These are phyloP conservation scores for Aspergillus nanangensis DNA, from an alignment of 495 filamentous ascomycete species.

Conservation along the genomic window DNA sequence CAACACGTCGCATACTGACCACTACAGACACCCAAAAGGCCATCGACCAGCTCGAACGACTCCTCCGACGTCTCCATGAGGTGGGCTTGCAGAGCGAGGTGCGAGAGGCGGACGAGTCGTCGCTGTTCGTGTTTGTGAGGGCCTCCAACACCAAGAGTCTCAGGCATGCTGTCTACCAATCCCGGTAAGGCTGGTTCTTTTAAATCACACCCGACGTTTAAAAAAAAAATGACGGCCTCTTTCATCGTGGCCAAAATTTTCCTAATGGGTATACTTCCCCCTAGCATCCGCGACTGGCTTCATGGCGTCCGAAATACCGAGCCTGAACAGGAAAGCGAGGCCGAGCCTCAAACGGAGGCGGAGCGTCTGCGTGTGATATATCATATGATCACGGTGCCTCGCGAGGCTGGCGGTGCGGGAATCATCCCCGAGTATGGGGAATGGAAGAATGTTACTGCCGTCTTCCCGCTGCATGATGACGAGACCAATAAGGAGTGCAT, in stretches of 20 bases:
- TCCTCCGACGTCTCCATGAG: conserved; percentile 64
- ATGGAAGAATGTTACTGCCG: conserved; percentile 78
- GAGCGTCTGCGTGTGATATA: conserved; percentile 84
- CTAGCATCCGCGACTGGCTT: conserved; percentile 91
- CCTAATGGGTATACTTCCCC: not conserved
- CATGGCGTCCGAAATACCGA: conserved; percentile 78
- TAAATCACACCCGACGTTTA: too few species aligned
- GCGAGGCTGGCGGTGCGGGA: conserved; percentile 80
- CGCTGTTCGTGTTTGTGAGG: conserved; percentile 78
- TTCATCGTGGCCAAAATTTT: not conserved
- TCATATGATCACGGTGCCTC: conserved; percentile 78
- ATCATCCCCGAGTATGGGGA: conserved; percentile 77
- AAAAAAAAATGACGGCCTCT: too few species aligned
- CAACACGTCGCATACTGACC: too few species aligned
- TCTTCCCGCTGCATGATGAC: conserved; percentile 88
- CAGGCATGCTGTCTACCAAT: conserved; percentile 58
- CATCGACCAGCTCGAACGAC: conserved; percentile 64
- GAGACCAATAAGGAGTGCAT: conserved; percentile 88
- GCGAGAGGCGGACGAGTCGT: conserved; percentile 69
- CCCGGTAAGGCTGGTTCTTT: conserved; percentile 40
- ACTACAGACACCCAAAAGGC: conserved; percentile 61
- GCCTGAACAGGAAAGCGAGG: conserved; percentile 63
- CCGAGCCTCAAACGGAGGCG: conserved; percentile 73
- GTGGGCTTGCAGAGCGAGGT: conserved; percentile 84
- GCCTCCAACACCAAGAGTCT: conserved; percentile 44